phyloP scores from a whole-genome alignment of 2,329 filamentous ascomycete genomes.

The Emergomyces orientalis region DNA sequence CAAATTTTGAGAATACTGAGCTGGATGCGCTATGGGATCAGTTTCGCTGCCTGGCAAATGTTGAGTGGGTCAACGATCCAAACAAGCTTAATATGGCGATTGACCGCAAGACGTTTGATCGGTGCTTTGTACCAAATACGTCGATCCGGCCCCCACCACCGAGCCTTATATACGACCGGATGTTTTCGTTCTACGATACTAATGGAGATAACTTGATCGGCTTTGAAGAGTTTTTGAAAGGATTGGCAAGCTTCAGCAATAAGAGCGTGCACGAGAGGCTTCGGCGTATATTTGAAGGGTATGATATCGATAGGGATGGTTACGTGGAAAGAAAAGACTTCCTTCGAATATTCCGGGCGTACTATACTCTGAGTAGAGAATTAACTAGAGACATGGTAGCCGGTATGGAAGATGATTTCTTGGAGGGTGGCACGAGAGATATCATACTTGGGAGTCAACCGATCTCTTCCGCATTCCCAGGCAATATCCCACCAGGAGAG shows the following conservation, averaged over 20 bases:
- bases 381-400: conserved; percentile 77
- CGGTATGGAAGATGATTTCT: conserved; percentile 65
- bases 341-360: conserved; percentile 80
- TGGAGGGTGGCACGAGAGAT: conserved; percentile 65
- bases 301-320: conserved; percentile 83
- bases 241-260: conserved; percentile 57
- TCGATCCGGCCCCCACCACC: conserved; percentile 67
- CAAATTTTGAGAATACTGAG: conserved; percentile 73
- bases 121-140: conserved; percentile 77
- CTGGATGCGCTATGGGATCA: conserved; percentile 94
- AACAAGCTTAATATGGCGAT: conserved; percentile 71
- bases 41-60: conserved; percentile 86
- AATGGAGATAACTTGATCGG: conserved; percentile 83
- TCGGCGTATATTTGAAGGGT: conserved; percentile 70
- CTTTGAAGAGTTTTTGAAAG: conserved; percentile 83
- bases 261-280: conserved; percentile 56
- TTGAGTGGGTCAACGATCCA: conserved; percentile 73
- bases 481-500: conserved; percentile 56
- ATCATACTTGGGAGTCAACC: conserved; percentile 67
- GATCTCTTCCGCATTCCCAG: conserved; percentile 68
- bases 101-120: conserved; percentile 85
- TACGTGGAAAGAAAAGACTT: conserved; percentile 81
- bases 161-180: conserved; percentile 88
- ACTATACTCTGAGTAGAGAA: conserved; percentile 83
- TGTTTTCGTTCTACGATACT: conserved; percentile 93